Conservation (phyloP, 2,329 filamentous ascomycete genomes). For the Lomentospora prolificans region DNA sequence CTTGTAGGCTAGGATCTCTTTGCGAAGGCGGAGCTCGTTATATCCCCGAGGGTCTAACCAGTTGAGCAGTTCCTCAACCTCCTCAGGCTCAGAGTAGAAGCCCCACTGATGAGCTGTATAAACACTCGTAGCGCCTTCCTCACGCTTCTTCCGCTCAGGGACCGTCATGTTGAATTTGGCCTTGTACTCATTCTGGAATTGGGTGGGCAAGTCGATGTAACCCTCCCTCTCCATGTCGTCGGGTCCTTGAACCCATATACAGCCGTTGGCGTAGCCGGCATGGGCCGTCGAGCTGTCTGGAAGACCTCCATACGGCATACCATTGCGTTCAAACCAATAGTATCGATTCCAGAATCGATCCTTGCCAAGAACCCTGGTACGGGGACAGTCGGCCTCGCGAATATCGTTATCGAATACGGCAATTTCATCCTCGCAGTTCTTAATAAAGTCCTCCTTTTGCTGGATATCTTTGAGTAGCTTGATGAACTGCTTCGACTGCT, state of each 20-base stretch:
- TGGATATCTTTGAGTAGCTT: conserved; percentile 83
- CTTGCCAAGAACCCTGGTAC: conserved; percentile 80
- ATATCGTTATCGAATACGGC: conserved; percentile 81
- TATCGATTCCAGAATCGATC: conserved; percentile 98
- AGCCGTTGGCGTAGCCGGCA: conserved; percentile 85
- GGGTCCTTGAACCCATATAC: conserved; percentile 93
- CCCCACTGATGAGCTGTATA: conserved; percentile 77
- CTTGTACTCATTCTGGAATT: conserved; percentile 66
- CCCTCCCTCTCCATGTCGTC: conserved; percentile 79
- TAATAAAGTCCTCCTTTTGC: conserved; percentile 72
- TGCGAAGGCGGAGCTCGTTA: conserved; percentile 78
- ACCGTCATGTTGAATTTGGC: conserved; percentile 73
- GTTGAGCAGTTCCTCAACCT: conserved; percentile 67
- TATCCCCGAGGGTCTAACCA: conserved; percentile 85
- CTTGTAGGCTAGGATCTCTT: conserved; percentile 70
- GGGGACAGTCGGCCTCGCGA: conserved; percentile 84
- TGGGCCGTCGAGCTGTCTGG: conserved; percentile 79
- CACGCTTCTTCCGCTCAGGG: conserved; percentile 70
- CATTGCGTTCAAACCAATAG: conserved; percentile 98
- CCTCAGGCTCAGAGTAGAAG: conserved; percentile 72
- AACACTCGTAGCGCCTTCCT: conserved; percentile 77
- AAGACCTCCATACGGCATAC: conserved; percentile 88
- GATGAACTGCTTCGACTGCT: conserved; percentile 80
- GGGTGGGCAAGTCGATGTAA: conserved; percentile 68
- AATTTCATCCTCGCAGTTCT: conserved; percentile 77